These are phyloP conservation scores for Allomyces macrogynus DNA, from an alignment of 192 early-diverging fungal genomes.

Conservation along the genomic window DNA sequence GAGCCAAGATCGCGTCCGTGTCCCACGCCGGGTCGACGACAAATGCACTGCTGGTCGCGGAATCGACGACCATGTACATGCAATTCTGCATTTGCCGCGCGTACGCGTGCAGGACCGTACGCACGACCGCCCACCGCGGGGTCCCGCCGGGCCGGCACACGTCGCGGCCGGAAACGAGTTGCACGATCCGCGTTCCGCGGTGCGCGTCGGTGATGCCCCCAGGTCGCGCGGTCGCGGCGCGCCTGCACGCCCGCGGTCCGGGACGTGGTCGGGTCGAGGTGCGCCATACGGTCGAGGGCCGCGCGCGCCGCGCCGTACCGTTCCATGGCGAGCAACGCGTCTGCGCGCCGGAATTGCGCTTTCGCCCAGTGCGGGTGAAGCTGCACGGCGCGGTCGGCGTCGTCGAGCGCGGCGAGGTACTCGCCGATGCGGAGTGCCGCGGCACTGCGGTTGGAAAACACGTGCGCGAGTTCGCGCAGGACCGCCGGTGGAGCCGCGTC, in stretches of 20 bases:
- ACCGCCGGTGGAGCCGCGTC: neutral
- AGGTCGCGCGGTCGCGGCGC: constrained; percentile 27
- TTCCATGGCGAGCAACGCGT: constrained; percentile 26
- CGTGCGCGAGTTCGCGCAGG: constrained; percentile 11
- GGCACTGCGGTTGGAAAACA: constrained; percentile 15
- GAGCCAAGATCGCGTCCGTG: constrained; percentile 55
- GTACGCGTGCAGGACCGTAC: constrained; percentile 51
- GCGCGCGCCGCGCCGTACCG: constrained; percentile 26
- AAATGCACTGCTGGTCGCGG: constrained; percentile 16
- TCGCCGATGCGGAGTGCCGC: constrained; percentile 17
- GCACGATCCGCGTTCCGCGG: constrained; percentile 39
- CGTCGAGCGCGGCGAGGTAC: constrained; percentile 10
- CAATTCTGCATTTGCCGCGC: constrained; percentile 70
- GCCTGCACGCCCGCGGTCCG: constrained; percentile 22
- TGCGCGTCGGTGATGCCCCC: constrained; percentile 28
- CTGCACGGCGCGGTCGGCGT: constrained; percentile 11
- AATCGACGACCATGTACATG: constrained; percentile 70
- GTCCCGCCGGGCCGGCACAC: constrained; percentile 25
- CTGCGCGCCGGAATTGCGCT: constrained; percentile 41
- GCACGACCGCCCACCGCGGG: constrained; percentile 37
- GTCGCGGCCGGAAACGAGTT: constrained; percentile 54
- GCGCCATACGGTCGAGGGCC: constrained; percentile 18
- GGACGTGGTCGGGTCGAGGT: constrained; percentile 20
- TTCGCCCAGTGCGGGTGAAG: constrained; percentile 20
- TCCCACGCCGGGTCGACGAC: constrained; percentile 56